A percentile compares a stretch with the other conserved stretches of the same genome.
Evolutionary conservation across 345 rosid genomes (phyloP).

Genomic region (Eutrema yunnanense): DNA sequence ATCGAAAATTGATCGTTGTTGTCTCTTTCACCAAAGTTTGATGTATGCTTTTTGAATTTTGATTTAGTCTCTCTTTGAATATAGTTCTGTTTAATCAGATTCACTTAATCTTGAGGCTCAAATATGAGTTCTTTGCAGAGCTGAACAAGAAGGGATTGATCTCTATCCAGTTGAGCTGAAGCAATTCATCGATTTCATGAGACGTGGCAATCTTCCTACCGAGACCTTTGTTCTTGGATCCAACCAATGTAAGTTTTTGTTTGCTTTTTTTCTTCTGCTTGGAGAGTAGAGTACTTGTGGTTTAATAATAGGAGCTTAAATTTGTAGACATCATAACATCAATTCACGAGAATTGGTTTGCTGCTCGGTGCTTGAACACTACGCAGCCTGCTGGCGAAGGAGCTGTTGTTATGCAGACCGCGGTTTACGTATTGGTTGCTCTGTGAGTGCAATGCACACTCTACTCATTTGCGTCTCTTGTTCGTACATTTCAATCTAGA

Average conservation of each 20-base stretch:
- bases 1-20: neutral
- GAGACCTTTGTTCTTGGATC: constrained; percentile 66
- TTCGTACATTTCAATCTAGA: neutral
- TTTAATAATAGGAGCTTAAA: neutral
- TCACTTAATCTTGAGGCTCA: constrained; percentile 8
- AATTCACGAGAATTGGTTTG: constrained; percentile 72
- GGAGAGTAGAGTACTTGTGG: neutral
- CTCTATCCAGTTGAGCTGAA: constrained; percentile 50
- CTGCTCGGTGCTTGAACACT: constrained; percentile 68
- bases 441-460: constrained; percentile 43
- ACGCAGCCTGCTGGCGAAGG: constrained; percentile 74
- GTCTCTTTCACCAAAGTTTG: neutral
- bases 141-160: constrained; percentile 67
- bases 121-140: constrained; percentile 35
- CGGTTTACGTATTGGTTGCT: constrained; percentile 56
- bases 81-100: neutral
- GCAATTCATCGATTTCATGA: constrained; percentile 60
- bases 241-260: constrained; percentile 51
- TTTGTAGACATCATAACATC: constrained; percentile 67
- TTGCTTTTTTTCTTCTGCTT: neutral
- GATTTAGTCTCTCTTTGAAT: neutral
- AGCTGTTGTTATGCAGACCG: constrained; percentile 67
- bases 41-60: neutral
- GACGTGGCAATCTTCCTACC: constrained; percentile 54
- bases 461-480: neutral